phyloP scores from a whole-genome alignment of 23 red algal species.

The Gracilariopsis chorda region DNA sequence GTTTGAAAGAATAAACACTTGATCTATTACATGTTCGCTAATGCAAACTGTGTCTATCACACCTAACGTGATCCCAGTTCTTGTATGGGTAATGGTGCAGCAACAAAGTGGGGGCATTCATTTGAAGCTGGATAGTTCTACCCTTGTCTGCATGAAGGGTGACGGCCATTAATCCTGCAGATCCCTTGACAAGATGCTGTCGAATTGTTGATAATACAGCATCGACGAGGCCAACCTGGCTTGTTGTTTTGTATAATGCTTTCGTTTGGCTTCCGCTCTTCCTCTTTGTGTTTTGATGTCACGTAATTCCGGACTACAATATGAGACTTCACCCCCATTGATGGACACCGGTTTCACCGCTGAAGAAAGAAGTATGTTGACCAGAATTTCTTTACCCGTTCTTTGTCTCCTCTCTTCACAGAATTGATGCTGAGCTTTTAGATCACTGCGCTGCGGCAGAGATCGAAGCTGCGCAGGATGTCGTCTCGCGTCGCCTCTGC shows the following conservation, averaged over 20 bases:
- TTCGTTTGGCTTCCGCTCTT: neutral
- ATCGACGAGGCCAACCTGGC: conserved; percentile 32
- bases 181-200: conserved; percentile 59
- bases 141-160: conserved; percentile 46
- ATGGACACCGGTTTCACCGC: conserved; percentile 59
- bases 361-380: no score
- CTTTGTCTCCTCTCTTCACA: no score
- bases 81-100: conserved; percentile 66
- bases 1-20: conserved; percentile 45
- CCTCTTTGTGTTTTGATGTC: conserved; percentile 36
- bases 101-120: conserved; percentile 60
- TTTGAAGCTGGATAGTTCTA: neutral
- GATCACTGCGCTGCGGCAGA: no score
- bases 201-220: conserved; percentile 71
- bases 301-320: conserved; percentile 67
- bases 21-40: conserved; percentile 62
- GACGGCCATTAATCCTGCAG: conserved; percentile 66
- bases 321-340: conserved; percentile 74
- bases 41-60: conserved; percentile 70
- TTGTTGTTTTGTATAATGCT: neutral
- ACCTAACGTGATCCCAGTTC: conserved; percentile 47
- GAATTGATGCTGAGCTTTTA: no score
- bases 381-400: no score
- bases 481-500: no score
- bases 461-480: no score